These are phyloP conservation scores for Yamadazyma blattariae DNA, from an alignment of 1,139 yeast genomes.

Conservation along the genomic window DNA sequence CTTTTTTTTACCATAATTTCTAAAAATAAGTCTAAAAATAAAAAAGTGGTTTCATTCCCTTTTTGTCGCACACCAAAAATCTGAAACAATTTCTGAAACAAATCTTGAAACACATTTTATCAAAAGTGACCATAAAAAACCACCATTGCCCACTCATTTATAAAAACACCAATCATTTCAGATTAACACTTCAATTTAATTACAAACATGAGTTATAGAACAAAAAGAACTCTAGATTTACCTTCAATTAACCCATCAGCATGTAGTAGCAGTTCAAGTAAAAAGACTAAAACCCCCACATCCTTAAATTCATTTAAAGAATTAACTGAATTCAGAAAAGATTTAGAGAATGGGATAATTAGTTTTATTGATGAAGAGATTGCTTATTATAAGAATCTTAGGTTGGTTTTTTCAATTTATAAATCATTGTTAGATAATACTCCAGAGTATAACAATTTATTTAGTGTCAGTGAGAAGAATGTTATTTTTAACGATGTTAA, in stretches of 20 bases:
- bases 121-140: too few relatives aligned
- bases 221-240: slow-evolving; percentile 6
- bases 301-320: slow-evolving; percentile 1
- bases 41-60: too few relatives aligned
- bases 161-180: too few relatives aligned
- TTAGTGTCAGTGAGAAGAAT: slow-evolving; percentile 13
- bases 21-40: too few relatives aligned
- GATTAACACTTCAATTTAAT: too few relatives aligned
- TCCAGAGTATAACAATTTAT: slow-evolving; percentile 9
- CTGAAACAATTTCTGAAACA: slow-evolving; percentile 13
- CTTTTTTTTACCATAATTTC: too few relatives aligned
- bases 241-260: slow-evolving; percentile 1
- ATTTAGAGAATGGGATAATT: slow-evolving; percentile 1
- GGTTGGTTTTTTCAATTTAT: slow-evolving; percentile 10
- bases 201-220: background rate
- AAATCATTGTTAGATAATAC: slow-evolving; percentile 10
- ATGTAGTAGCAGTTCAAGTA: background rate
- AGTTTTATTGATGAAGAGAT: slow-evolving; percentile 16
- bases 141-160: too few relatives aligned
- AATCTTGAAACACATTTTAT: slow-evolving; percentile 1
- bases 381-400: slow-evolving; percentile 10
- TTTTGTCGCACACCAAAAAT: slow-evolving; percentile 3
- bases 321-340: background rate
- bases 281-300: slow-evolving; percentile 16
- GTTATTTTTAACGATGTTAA: slow-evolving; percentile 14